Evolutionary conservation across 2,329 filamentous ascomycete genomes (phyloP).

Genomic region (Colletotrichum sp.): DNA sequence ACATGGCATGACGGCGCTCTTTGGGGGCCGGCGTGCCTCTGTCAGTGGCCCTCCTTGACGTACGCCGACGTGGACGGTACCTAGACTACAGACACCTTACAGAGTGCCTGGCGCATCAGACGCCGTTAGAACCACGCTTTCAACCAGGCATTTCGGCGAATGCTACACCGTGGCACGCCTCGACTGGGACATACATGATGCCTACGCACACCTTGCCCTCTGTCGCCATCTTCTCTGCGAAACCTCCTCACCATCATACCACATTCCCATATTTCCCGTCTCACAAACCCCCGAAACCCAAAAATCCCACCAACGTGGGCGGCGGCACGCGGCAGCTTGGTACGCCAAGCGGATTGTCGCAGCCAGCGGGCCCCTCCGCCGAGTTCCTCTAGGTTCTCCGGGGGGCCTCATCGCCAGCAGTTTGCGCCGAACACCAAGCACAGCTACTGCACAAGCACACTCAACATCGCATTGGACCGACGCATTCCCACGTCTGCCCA

Average conservation of each 20-base stretch:
- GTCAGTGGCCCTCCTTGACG: not conserved
- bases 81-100: not conserved
- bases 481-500: constrained; percentile 20
- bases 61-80: not conserved
- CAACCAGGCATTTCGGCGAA: not conserved
- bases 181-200: not conserved
- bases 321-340: not conserved
- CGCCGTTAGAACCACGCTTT: not conserved
- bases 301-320: constrained; percentile 7
- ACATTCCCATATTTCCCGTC: not conserved
- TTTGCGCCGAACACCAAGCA: not conserved
- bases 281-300: not conserved
- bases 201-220: not conserved
- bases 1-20: not conserved
- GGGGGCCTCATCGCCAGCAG: not conserved
- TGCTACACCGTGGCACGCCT: not conserved
- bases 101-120: not conserved
- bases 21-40: not conserved
- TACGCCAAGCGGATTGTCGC: constrained; percentile 17
- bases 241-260: constrained; percentile 1
- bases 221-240: not conserved
- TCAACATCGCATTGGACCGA: not conserved
- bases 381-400: not conserved
- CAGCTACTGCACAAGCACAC: not conserved
- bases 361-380: not conserved